phyloP scores from a whole-genome alignment of 805 yeast genomes.

The Schwanniomyces polymorphus region DNA sequence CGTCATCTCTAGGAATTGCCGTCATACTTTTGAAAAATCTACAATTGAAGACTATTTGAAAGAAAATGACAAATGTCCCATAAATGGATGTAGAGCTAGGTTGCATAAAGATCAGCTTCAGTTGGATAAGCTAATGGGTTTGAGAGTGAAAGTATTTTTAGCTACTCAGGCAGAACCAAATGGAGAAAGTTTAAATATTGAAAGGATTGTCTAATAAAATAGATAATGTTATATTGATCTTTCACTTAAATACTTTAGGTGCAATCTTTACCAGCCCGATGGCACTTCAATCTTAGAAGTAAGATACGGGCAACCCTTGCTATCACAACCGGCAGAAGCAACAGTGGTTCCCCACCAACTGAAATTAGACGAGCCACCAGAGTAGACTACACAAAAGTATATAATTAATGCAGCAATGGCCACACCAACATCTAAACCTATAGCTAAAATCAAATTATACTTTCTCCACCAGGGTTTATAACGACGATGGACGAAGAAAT shows the following conservation, averaged over 20 bases:
- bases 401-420: slow-evolving; percentile 54
- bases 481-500: slow-evolving; percentile 44
- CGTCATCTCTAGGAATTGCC: slow-evolving; percentile 53
- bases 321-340: slow-evolving; percentile 9
- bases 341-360: slow-evolving; percentile 7
- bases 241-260: no score
- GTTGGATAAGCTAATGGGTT: slow-evolving; percentile 53
- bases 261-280: slow-evolving; percentile 3
- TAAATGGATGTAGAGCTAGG: slow-evolving; percentile 49
- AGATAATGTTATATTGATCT: no score
- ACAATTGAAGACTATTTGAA: slow-evolving; percentile 37
- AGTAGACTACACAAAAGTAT: slow-evolving; percentile 37
- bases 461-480: slow-evolving; percentile 59
- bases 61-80: slow-evolving; percentile 49
- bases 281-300: slow-evolving; percentile 6
- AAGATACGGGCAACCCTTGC: slow-evolving; percentile 10
- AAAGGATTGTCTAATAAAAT: slow-evolving; percentile 1
- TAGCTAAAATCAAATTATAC: slow-evolving; percentile 57
- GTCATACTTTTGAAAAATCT: slow-evolving; percentile 59
- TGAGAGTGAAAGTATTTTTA: slow-evolving; percentile 47
- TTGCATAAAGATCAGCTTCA: slow-evolving; percentile 36
- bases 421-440: slow-evolving; percentile 52
- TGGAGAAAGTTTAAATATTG: slow-evolving; percentile 5
- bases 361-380: slow-evolving; percentile 9
- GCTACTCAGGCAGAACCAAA: slow-evolving; percentile 13